These are phyloP conservation scores for Parietaria judaica DNA, from an alignment of 306 rosid species.

Conservation along the genomic window DNA sequence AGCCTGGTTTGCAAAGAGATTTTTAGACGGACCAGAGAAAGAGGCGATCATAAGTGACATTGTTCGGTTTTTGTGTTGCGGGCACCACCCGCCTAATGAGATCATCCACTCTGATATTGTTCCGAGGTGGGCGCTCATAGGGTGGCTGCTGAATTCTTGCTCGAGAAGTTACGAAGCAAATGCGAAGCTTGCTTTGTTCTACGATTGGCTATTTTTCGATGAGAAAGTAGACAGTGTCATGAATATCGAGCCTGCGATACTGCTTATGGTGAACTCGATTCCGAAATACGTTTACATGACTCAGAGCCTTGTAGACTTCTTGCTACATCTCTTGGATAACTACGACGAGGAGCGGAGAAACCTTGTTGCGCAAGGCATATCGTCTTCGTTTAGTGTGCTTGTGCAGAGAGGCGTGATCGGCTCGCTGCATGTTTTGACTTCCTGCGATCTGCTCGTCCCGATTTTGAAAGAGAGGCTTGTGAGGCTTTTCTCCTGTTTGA, in stretches of 20 bases:
- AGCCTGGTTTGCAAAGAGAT: slow-evolving; percentile 61
- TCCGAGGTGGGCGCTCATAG: slow-evolving; percentile 84
- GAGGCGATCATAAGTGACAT: slow-evolving; percentile 60
- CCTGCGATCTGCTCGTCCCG: slow-evolving; percentile 39
- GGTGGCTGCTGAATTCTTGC: slow-evolving; percentile 68
- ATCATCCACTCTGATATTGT: slow-evolving; percentile 69
- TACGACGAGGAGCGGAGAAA: slow-evolving; percentile 48
- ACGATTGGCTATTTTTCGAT: slow-evolving; percentile 85
- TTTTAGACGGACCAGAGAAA: slow-evolving; percentile 39
- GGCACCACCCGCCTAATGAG: slow-evolving; percentile 79
- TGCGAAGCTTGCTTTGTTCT: slow-evolving; percentile 64
- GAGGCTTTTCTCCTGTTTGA: slow-evolving; percentile 7
- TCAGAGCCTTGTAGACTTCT: slow-evolving; percentile 53
- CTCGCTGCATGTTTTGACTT: slow-evolving; percentile 49
- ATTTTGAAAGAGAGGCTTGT: slow-evolving; percentile 28
- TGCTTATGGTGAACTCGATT: slow-evolving; percentile 64
- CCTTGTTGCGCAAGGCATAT: slow-evolving; percentile 45
- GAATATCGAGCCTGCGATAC: slow-evolving; percentile 81
- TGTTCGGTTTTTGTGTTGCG: slow-evolving; percentile 72
- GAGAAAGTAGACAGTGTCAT: slow-evolving; percentile 53
- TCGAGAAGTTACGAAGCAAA: slow-evolving; percentile 39
- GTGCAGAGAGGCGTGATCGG: slow-evolving; percentile 44
- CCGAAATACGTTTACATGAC: slow-evolving; percentile 52
- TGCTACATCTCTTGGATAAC: slow-evolving; percentile 60
- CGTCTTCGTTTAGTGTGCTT: slow-evolving; percentile 44